phyloP scores from a whole-genome alignment of 2,329 filamentous ascomycete genomes.

The Phialophora macrospora region DNA sequence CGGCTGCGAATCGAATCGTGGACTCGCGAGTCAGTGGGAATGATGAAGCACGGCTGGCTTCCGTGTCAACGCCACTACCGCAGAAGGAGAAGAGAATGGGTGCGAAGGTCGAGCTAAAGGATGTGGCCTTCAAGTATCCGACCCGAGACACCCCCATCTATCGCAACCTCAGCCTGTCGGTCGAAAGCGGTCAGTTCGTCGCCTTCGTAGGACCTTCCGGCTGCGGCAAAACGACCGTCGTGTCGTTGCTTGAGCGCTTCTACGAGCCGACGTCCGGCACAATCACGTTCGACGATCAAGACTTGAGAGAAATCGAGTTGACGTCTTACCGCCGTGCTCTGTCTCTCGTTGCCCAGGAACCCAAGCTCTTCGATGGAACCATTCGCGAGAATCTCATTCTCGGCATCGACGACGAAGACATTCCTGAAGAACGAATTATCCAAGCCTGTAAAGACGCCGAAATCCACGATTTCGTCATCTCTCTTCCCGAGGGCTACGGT shows the following conservation, averaged over 20 bases:
- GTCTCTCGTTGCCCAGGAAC: constrained; percentile 51
- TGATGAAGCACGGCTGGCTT: constrained; percentile 56
- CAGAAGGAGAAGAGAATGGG: constrained; percentile 32
- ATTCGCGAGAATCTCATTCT: constrained; percentile 56
- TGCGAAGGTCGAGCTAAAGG: constrained; percentile 43
- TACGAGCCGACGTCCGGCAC: constrained; percentile 50
- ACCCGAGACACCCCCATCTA: constrained; percentile 44
- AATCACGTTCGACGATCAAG: constrained; percentile 45
- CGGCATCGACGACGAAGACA: constrained; percentile 46
- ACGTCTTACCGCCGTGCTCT: constrained; percentile 43
- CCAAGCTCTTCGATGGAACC: constrained; percentile 52
- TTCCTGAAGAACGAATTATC: constrained; percentile 49
- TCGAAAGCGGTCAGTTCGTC: constrained; percentile 50
- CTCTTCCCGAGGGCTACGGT: constrained; percentile 57
- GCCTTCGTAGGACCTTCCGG: constrained; percentile 57
- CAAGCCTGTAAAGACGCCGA: constrained; percentile 58
- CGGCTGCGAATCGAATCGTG: constrained; percentile 48
- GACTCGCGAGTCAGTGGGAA: constrained; percentile 36
- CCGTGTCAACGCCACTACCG: constrained; percentile 54
- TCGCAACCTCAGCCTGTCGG: constrained; percentile 42
- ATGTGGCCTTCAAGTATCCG: constrained; percentile 47
- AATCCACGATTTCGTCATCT: constrained; percentile 59
- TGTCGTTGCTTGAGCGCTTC: constrained; percentile 55
- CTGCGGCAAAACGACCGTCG: constrained; percentile 54
- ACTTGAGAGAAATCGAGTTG: constrained; percentile 42